Base-by-base conservation (phyloP, 352 stramenopile species). In the Peronospora farinosa region DNA sequence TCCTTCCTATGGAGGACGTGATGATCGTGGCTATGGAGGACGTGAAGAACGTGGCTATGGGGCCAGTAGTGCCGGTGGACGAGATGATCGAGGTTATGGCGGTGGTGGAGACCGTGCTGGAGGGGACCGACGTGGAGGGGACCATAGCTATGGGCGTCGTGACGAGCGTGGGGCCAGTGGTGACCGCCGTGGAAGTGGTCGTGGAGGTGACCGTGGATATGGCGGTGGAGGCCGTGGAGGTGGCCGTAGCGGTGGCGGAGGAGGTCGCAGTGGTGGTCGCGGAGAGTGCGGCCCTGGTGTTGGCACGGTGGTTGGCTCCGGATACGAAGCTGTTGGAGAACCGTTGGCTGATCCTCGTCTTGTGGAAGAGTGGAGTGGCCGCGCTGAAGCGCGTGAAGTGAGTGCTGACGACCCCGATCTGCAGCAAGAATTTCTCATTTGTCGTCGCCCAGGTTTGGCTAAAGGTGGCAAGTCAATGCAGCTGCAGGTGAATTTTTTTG, bases 401-500 rank as follows among this genome's bases (percentile, higher is more conserved):
- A 53, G 52, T n/a, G 57, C 69, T n/a, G 61, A 79, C 13, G 55
- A 84, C 37, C 49, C 58, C 2, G 60, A 72, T 10, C 44, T 86
- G 0, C 55, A 65, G 30, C 64, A 69, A 21, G 46, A 63, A 5
- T 82, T 67, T 25, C 32, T 65, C 42, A 81, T 86, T 44, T 80
- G 68, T 38, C 63, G 48, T 2, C 76, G 79, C 10, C 74, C 74
- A 2, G 62, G 63, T 28, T 42, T 74, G 19, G 62, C 59, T 0
- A 54, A 40, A 3, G 45, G 46, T 13, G 73, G 71, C 11, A 69
- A 70, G 7, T 71, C 54, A 0, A 67, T 74, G 30, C 63, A 62
- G 9, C 35, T 90, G 36, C 55, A 65, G 6, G 67, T 84, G 3
- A 91, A 91, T 44, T 85, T 84, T 58, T 88, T 88, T 39, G 54